Percentiles rank a stretch among this genome's conserved stretches.
phyloP scores from a whole-genome alignment of 352 stramenopile species.

The Phytophthora foliorum region DNA sequence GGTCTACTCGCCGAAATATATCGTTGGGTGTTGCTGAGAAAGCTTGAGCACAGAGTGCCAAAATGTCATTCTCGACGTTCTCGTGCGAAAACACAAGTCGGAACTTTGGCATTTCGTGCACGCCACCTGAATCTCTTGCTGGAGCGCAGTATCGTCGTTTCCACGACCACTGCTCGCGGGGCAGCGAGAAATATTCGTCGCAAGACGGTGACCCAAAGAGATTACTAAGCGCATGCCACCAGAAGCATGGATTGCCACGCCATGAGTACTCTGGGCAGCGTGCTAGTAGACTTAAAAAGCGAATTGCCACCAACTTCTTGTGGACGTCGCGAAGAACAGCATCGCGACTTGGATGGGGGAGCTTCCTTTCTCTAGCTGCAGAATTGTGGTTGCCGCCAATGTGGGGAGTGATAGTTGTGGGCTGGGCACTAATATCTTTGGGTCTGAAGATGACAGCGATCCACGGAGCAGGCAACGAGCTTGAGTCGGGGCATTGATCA shows the following conservation, averaged over 20 bases:
- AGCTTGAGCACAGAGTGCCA: conserved; percentile 35
- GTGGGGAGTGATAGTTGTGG: background rate
- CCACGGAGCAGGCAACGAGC: conserved; percentile 13
- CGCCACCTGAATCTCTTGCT: conserved; percentile 7
- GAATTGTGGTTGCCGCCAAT: background rate
- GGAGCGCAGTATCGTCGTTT: conserved; percentile 2
- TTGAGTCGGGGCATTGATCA: background rate
- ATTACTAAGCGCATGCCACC: conserved; percentile 30
- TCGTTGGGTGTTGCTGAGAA: conserved; percentile 17
- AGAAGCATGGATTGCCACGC: conserved; percentile 47
- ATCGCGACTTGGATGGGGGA: background rate
- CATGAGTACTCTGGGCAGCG: conserved; percentile 36
- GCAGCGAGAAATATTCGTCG: conserved; percentile 12
- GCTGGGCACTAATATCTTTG: background rate
- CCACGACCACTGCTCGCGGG: background rate
- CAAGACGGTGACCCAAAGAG: conserved; percentile 12
- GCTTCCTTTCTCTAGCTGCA: background rate
- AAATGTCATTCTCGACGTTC: conserved; percentile 38
- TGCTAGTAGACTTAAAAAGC: conserved; percentile 40
- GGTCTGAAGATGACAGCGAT: conserved; percentile 21
- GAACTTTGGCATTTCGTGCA: conserved; percentile 42
- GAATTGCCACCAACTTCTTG: conserved; percentile 39
- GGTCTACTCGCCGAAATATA: conserved; percentile 14
- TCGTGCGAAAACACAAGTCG: conserved; percentile 47
- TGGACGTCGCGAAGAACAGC: background rate